phyloP scores from a whole-genome alignment of 495 filamentous ascomycete species.

The Pyronema domesticum region DNA sequence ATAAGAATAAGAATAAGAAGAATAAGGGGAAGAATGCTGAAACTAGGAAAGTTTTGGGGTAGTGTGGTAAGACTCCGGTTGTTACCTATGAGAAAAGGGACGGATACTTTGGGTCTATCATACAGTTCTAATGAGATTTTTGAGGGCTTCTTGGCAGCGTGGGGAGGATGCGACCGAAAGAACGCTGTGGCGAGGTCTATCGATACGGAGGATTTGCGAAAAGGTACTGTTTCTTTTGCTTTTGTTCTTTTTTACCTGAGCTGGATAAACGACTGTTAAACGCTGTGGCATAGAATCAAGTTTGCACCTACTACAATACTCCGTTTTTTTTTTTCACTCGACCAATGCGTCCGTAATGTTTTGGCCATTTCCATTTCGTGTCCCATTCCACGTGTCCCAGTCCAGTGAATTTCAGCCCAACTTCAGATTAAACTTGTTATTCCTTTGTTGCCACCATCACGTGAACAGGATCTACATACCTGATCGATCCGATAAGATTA shows the following conservation, averaged over 20 bases:
- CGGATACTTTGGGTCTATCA: background rate
- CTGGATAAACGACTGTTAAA: background rate
- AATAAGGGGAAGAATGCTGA: constrained; percentile 6
- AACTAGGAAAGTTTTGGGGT: constrained; percentile 22
- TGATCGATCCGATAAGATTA: too few species aligned
- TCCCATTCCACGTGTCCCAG: too few species aligned
- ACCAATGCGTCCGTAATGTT: too few species aligned
- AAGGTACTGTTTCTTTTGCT: constrained; percentile 3
- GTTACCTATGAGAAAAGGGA: background rate
- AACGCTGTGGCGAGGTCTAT: too few species aligned
- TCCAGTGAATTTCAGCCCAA: too few species aligned
- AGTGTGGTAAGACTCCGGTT: background rate
- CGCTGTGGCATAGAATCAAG: background rate
- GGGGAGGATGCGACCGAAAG: too few species aligned
- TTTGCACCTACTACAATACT: background rate
- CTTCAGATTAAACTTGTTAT: too few species aligned
- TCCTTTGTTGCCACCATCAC: too few species aligned
- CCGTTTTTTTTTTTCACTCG: too few species aligned
- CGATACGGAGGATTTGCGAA: background rate
- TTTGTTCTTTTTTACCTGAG: background rate
- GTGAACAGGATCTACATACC: too few species aligned
- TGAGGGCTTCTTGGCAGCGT: too few species aligned
- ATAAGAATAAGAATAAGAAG: constrained; percentile 24
- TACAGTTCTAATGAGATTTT: constrained; percentile 4
- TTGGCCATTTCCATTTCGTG: too few species aligned